Evolutionary conservation across 2,329 filamentous ascomycete genomes (phyloP), one percentile per base, ranked within the genome.

Genomic region (Aureobasidium uvarum): DNA sequence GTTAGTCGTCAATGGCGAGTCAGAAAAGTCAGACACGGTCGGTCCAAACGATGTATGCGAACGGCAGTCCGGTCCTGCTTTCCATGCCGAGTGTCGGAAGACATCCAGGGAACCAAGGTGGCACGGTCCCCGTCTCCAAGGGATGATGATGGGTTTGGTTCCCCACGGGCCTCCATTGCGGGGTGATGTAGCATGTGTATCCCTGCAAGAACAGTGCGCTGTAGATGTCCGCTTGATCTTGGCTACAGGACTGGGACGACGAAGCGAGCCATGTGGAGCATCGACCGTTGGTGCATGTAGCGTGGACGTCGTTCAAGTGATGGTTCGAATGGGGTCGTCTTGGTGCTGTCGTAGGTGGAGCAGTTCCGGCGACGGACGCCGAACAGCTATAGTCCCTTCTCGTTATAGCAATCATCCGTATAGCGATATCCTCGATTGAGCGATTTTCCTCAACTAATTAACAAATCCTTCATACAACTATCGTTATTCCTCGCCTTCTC

Each of bases 131-230:
- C 6, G 31, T 39, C 31, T 28, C 31, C 31, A 48, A 33, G 33
- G 13, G 31, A 36, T 39, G 5, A 50, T 33, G 25, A 20, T 33
- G 25, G 16, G 25, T 13, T 16, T 50, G n/a, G 8, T 48, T 25
- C 58, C 45, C 58, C 58, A 62, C 45, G 45, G 58, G 45, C 58
- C n/a, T 62, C 28, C 43, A 50, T 33, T 62, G 39, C 45, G 58
- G 43, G 58, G 58, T 31, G 5, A 50, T 23, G 58, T 62, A 50
- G 43, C 20, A 62, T 50, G 58, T 62, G 45, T 31, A 62, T 39
- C 58, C 58, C n/a, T 59, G 58, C 25, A n/a, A 25, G 10, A 18
- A 45, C 33, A 50, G 46, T 18, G 25, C 18, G 46, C 7, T 23
- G 31, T 28, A 62, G 43, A 14, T n/a, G 13, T 36, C 13, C 16